Percentiles rank a stretch among this genome's conserved stretches.
phyloP scores from a whole-genome alignment of 2,329 filamentous ascomycete species.

The Camptophora hylomeconis region DNA sequence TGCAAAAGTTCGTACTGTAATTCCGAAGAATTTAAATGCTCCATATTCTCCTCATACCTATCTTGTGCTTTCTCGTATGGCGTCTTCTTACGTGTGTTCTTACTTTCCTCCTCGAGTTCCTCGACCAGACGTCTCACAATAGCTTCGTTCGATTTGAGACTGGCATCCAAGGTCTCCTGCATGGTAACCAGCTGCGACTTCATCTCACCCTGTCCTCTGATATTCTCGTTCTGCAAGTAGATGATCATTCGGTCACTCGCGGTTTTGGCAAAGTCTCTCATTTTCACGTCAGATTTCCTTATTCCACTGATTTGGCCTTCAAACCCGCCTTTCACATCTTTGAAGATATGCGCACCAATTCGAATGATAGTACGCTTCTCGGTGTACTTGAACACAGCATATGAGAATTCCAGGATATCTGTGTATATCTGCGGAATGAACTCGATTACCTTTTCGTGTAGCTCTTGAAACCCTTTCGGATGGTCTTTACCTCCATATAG shows the following conservation, averaged over 20 bases:
- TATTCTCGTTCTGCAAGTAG: background rate
- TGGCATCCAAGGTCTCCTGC: background rate
- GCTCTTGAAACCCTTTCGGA: background rate
- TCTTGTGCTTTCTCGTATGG: conserved; percentile 2
- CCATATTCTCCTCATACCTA: conserved; percentile 1
- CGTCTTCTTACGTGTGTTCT: background rate
- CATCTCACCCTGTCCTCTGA: background rate
- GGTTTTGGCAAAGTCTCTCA: conserved; percentile 1
- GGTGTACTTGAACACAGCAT: background rate
- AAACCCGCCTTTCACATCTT: background rate
- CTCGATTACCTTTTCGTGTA: conserved; percentile 1
- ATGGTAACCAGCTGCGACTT: background rate
- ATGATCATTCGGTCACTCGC: conserved; percentile 1
- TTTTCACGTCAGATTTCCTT: background rate
- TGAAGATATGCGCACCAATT: conserved; percentile 1
- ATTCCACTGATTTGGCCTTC: background rate
- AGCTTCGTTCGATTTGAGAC: conserved; percentile 1
- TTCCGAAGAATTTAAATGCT: background rate
- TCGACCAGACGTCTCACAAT: background rate
- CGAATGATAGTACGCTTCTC: background rate
- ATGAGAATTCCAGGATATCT: conserved; percentile 1
- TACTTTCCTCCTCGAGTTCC: conserved; percentile 1
- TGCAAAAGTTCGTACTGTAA: conserved; percentile 1
- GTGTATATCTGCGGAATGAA: background rate
- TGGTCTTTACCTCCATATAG: background rate